These are phyloP conservation scores for Tympanopsis confertula DNA, from an alignment of 2,329 filamentous ascomycete genomes.

Conservation along the genomic window DNA sequence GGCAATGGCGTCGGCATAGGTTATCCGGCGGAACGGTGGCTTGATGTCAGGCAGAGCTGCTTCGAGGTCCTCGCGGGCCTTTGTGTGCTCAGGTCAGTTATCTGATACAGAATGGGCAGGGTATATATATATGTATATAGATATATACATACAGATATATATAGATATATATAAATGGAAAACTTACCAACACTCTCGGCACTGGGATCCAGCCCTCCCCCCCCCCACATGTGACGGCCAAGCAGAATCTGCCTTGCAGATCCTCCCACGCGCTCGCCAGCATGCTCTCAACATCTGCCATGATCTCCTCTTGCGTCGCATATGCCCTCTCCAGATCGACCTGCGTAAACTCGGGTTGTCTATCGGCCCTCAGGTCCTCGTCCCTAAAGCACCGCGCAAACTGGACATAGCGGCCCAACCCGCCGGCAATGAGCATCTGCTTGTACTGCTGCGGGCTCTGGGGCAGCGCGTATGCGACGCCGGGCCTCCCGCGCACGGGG, in stretches of 20 bases:
- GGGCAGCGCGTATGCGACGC: conserved; percentile 76
- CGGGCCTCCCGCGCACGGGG: conserved; percentile 59
- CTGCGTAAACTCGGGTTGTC: conserved; percentile 94
- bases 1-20: conserved; percentile 69
- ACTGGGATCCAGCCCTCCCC: too few relatives aligned
- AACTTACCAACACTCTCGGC: too few relatives aligned
- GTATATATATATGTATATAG: too few relatives aligned
- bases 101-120: too few relatives aligned
- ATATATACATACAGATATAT: too few relatives aligned
- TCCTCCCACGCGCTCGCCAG: conserved; percentile 41
- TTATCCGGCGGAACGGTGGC: conserved; percentile 42
- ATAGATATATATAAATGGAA: too few relatives aligned
- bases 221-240: too few relatives aligned
- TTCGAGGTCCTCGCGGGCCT: too few relatives aligned
- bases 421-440: conserved; percentile 89
- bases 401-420: conserved; percentile 74
- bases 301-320: conserved; percentile 60
- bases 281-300: conserved; percentile 38
- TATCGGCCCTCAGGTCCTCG: conserved; percentile 80
- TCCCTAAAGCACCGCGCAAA: conserved; percentile 92
- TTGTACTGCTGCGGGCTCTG: conserved; percentile 99
- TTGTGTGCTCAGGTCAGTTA: too few relatives aligned
- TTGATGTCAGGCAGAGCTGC: too few relatives aligned
- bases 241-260: too few relatives aligned
- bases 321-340: conserved; percentile 91